Conservation (phyloP, 176 grass and related monocot species). For the Ananas comosus region DNA sequence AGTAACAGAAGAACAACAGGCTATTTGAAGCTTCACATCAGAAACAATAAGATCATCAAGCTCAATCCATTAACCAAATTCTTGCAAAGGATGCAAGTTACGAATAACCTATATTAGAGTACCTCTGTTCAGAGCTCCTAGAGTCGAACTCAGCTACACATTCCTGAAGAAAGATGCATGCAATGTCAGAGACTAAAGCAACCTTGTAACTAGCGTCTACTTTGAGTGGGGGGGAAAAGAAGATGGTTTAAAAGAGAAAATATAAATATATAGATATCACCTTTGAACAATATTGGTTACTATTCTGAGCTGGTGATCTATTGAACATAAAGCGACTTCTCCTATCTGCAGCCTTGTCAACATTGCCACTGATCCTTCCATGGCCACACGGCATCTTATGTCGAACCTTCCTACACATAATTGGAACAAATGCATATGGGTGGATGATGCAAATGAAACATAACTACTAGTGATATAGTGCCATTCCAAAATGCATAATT, state of each 20-base stretch:
- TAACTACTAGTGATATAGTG: no score
- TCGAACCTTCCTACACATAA: slow-evolving; percentile 2
- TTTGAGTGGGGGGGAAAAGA: not conserved
- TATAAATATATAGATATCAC: slow-evolving; percentile 1
- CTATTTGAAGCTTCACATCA: not conserved
- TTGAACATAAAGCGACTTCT: slow-evolving; percentile 5
- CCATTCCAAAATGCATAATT: no score
- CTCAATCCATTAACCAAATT: not conserved
- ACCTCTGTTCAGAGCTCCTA: slow-evolving; percentile 12
- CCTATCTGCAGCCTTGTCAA: slow-evolving; percentile 16
- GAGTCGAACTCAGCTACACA: not conserved
- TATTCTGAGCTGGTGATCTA: slow-evolving; percentile 1
- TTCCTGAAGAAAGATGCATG: slow-evolving; percentile 16
- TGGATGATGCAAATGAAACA: not conserved
- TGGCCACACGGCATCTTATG: slow-evolving; percentile 18
- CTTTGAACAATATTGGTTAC: not conserved
- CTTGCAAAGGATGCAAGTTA: not conserved
- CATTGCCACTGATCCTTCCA: slow-evolving; percentile 3
- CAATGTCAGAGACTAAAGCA: not conserved
- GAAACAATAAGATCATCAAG: not conserved
- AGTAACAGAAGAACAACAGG: not conserved
- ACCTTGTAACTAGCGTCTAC: no score
- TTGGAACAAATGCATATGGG: not conserved
- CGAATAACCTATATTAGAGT: not conserved
- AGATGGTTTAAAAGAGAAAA: no score